Evolutionary conservation across 768 basidiomycete species (phyloP), one percentile per base, ranked within the genome.

Genomic region (Sutorius australiensis): DNA sequence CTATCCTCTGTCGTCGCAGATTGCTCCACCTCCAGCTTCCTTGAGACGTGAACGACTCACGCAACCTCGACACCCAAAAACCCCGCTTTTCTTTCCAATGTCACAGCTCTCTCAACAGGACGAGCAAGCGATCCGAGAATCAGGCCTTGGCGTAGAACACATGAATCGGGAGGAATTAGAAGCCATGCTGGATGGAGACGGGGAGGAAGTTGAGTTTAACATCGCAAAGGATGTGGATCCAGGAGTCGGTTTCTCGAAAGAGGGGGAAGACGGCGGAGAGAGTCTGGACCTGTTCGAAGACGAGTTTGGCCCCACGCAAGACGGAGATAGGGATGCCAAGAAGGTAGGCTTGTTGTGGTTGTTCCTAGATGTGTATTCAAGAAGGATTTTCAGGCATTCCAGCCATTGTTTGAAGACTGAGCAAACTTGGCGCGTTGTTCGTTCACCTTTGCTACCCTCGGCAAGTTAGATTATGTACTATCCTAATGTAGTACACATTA

Each of bases 81-180:
- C 64, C 2, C 70, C 68, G 10, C 59, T 67, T 73, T 80, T 50
- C 64, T 81, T 62, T 72, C 83, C 65, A 60, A 75, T 51, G 72
- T 81, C 84, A n/a, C 85, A 85, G 62, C 74, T 86, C 34, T 84
- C 87, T 3, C 74, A 73, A 28, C 76, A 74, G 30, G 78, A 81
- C 34, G 73, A 76, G 58, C 79, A 76, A 46, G 73, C 75, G 6
- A 73, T 89, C 41, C 75, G 75, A 34, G 76, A 74, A 27, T 82
- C 84, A 1, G 87, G 87, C 5, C 70, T 91, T 28, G 86, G 84
- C 3, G 73, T 85, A 21, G 86, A 88, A 60, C 63, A 76, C 54
- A 87, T 90, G 87, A 72, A 76, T 53, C 75, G 68, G 6, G 77
- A 81, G 21, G 86, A 89, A 63, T 67, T 89, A 33, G 75, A 72